Conservation (phyloP, 1,284 basidiomycete species). For the Apiotrichum veenhuisii region DNA sequence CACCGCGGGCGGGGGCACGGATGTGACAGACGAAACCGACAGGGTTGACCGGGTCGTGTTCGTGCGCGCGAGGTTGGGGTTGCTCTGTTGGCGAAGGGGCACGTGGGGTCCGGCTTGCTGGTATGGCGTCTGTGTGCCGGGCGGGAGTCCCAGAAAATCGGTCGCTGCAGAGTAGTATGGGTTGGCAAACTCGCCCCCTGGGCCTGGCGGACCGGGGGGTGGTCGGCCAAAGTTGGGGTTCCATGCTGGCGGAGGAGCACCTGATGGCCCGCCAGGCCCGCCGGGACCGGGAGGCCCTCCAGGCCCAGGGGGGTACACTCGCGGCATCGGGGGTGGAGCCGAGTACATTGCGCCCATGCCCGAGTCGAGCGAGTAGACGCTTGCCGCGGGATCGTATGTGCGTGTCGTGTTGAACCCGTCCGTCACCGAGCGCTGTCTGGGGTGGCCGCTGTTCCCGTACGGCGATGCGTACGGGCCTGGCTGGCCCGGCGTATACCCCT, state of each 20-base stretch:
- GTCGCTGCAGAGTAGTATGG: conserved; percentile 59
- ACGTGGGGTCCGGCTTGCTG: not conserved
- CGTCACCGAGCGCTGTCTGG: conserved; percentile 21
- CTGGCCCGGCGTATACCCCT: not conserved
- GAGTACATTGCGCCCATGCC: conserved; percentile 41
- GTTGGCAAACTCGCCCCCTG: conserved; percentile 20
- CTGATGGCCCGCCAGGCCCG: not conserved
- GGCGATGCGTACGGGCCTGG: conserved; percentile 9
- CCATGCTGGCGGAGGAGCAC: not conserved
- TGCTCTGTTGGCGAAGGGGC: conserved; percentile 33
- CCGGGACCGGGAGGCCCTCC: no score
- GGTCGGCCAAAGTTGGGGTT: conserved; percentile 17
- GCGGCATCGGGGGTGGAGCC: conserved; percentile 1
- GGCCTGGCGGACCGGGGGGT: not conserved
- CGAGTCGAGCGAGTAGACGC: conserved; percentile 47
- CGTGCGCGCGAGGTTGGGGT: conserved; percentile 37
- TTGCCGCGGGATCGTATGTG: conserved; percentile 33
- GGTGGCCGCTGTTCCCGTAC: conserved; percentile 2
- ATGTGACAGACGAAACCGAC: conserved; percentile 31
- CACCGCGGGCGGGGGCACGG: conserved; percentile 13
- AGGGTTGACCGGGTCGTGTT: conserved; percentile 41
- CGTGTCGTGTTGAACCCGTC: conserved; percentile 18
- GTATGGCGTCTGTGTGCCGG: conserved; percentile 13
- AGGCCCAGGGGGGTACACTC: no score
- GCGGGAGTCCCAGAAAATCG: conserved; percentile 64